Conservation (phyloP, 106 monocot genomes). For the Apostasia shenzhenica region DNA sequence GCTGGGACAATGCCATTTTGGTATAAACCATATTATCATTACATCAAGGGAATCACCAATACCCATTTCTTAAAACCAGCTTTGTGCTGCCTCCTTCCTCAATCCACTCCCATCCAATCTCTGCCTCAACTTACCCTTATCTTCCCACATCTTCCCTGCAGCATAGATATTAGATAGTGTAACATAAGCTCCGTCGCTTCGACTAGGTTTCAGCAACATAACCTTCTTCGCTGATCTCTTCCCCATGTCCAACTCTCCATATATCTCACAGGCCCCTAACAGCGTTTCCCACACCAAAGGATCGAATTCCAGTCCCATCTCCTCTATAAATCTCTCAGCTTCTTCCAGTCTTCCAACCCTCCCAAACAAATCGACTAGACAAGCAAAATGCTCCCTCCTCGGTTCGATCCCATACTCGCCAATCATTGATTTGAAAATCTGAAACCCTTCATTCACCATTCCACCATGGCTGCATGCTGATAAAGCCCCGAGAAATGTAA, state of each 20-base stretch:
- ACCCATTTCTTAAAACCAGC: not conserved
- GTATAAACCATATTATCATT: too few species aligned
- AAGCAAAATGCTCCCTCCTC: slow-evolving; percentile 33
- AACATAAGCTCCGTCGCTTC: slow-evolving; percentile 23
- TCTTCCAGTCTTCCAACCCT: slow-evolving; percentile 23
- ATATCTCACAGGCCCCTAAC: slow-evolving; percentile 27
- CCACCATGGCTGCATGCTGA: slow-evolving; percentile 36
- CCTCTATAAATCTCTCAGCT: slow-evolving; percentile 23
- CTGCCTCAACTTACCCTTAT: slow-evolving; percentile 20
- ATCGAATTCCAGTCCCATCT: slow-evolving; percentile 20
- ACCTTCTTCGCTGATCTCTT: slow-evolving; percentile 22
- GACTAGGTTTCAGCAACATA: slow-evolving; percentile 13
- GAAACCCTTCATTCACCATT: slow-evolving; percentile 21
- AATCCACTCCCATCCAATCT: slow-evolving; percentile 20
- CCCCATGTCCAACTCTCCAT: slow-evolving; percentile 19
- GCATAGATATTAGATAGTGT: slow-evolving; percentile 40
- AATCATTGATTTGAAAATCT: slow-evolving; percentile 30
- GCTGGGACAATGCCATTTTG: too few species aligned
- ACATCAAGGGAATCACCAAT: too few species aligned
- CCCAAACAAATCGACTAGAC: slow-evolving; percentile 28
- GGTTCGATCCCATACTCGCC: slow-evolving; percentile 22
- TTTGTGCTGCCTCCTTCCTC: slow-evolving; percentile 44
- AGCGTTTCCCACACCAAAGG: slow-evolving; percentile 30
- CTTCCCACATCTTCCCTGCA: slow-evolving; percentile 22
- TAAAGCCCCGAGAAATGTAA: slow-evolving; percentile 24